phyloP scores from a whole-genome alignment of 2,329 filamentous ascomycete genomes.

The Neopestalotiopsis rosae region DNA sequence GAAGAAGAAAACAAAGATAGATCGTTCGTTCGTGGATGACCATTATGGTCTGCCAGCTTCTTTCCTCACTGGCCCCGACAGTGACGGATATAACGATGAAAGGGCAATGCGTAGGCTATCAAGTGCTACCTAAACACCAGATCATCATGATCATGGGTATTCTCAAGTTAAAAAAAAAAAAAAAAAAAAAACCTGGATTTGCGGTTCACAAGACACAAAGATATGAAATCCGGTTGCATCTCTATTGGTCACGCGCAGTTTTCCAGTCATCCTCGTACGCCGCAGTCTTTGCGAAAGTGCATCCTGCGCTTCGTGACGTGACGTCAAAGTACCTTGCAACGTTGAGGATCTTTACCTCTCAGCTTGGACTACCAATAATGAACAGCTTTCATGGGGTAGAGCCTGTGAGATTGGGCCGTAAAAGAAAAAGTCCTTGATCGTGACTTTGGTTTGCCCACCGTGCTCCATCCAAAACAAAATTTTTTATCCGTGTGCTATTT shows the following conservation, averaged over 20 bases:
- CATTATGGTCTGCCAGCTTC: background rate
- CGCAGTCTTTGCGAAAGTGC: background rate
- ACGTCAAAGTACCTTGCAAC: too few relatives aligned
- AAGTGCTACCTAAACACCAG: background rate
- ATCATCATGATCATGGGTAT: background rate
- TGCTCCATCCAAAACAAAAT: too few relatives aligned
- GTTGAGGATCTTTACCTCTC: too few relatives aligned
- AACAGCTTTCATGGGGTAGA: too few relatives aligned
- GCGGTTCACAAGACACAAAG: background rate
- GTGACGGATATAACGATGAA: background rate
- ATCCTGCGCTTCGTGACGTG: background rate
- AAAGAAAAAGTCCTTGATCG: too few relatives aligned
- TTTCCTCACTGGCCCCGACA: too few relatives aligned
- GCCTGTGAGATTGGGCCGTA: too few relatives aligned
- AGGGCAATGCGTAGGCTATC: background rate
- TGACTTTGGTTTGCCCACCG: too few relatives aligned
- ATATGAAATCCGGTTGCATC: background rate
- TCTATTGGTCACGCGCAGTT: background rate
- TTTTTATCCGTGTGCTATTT: too few relatives aligned
- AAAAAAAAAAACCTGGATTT: background rate
- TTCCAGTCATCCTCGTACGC: background rate
- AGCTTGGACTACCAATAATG: too few relatives aligned
- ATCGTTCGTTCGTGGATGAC: background rate
- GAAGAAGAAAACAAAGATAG: constrained; percentile 1
- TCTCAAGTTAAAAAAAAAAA: background rate